Evolutionary conservation across 371 early-diverging fungal species (phyloP).

Genomic region (Fennellomyces sp.): DNA sequence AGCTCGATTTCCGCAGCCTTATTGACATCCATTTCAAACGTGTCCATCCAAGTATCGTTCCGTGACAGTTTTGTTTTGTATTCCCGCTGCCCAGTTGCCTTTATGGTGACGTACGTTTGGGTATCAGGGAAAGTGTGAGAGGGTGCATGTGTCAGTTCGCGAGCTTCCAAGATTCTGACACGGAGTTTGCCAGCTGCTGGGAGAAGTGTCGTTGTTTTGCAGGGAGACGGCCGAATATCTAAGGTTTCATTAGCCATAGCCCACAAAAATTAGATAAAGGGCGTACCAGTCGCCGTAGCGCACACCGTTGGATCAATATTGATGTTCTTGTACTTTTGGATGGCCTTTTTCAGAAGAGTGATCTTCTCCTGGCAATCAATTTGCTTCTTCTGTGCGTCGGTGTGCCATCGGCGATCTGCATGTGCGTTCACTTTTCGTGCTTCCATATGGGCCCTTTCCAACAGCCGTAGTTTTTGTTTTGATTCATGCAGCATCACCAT

Average conservation of each 20-base stretch:
- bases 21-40: slow-evolving; percentile 80
- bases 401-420: slow-evolving; percentile 55
- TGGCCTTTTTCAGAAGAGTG: slow-evolving; percentile 72
- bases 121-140: slow-evolving; percentile 55
- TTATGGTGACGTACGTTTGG: slow-evolving; percentile 70
- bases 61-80: slow-evolving; percentile 64
- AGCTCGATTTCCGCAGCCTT: slow-evolving; percentile 91
- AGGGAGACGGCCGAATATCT: not conserved
- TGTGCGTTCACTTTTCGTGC: not conserved
- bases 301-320: slow-evolving; percentile 64
- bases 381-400: slow-evolving; percentile 65
- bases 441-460: slow-evolving; percentile 8
- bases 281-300: no score
- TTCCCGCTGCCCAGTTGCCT: slow-evolving; percentile 34
- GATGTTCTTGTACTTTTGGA: slow-evolving; percentile 82
- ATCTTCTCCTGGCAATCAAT: slow-evolving; percentile 82
- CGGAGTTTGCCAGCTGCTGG: slow-evolving; percentile 74
- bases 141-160: slow-evolving; percentile 70
- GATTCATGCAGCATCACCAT: slow-evolving; percentile 82
- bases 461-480: slow-evolving; percentile 73
- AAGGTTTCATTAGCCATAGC: no score
- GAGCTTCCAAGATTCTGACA: slow-evolving; percentile 66
- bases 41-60: slow-evolving; percentile 73
- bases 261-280: no score
- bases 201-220: slow-evolving; percentile 17